Evolutionary conservation across 352 stramenopile species (phyloP), one percentile per base, ranked within the genome.

Genomic region (Phytopythium aichiense): DNA sequence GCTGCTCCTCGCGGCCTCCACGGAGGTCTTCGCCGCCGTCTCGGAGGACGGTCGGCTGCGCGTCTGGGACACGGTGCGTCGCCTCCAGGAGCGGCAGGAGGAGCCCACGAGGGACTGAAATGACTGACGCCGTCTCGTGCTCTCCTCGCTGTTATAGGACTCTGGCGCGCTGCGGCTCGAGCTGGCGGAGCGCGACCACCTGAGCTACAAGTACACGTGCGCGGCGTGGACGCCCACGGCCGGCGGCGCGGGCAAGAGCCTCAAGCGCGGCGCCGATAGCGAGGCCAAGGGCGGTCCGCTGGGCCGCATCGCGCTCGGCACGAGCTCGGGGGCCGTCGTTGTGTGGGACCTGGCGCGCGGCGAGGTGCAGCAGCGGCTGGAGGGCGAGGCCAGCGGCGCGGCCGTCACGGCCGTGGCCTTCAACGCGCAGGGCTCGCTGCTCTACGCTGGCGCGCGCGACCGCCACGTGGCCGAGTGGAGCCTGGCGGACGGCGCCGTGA

Each of bases 391-490:
- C 55, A 68, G 73, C 53, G 69, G 79, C 35, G 72, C 74, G 45
- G 81, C 81, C 1, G 72, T 92, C 31, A 74, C 78, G 42, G 82
- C 88, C 51, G 63, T 95, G 12, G 77, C 70, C 15, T 95, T 95
- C 68, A 89, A 91, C 68, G 64, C 75, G 28, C 76, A 87, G 56
- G 82, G 84, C 52, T 84, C 64, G 31, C 50, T 87, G 48, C 67
- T 95, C 16, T 95, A 88, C 69, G 77, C 79, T 42, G 81, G 76
- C 63, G 76, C 84, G 11, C 79, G 66, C 53, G 86, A 93, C 58
- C 91, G 91, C 71, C 64, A 92, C 64, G 78, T 91, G 56, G 69
- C 91, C 16, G 84, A 95, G 63, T 95, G 84, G 84, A 88, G 74
- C 60, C 66, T 95, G 31, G 65, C 70, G 60, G 78, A 73, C 46